Evolutionary conservation across 768 basidiomycete species (phyloP).

Genomic region (Agrocybe chaxingu): DNA sequence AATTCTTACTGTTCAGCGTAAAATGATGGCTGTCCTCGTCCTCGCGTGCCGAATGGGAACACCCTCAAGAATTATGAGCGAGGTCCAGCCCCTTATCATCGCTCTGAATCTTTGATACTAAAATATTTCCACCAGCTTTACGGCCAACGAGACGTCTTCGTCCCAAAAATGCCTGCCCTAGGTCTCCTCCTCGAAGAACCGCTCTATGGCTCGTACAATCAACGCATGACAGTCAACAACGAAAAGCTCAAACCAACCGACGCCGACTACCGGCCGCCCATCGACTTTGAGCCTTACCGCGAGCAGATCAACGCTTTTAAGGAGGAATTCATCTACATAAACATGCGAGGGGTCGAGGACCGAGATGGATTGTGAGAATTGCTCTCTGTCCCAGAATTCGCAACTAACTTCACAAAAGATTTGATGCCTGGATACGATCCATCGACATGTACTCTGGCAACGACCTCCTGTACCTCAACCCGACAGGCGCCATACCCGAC

Average conservation of each 20-base stretch:
- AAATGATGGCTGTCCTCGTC: constrained; percentile 93
- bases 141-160: constrained; percentile 69
- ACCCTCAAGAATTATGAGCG: constrained; percentile 70
- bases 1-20: constrained; percentile 58
- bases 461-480: constrained; percentile 78
- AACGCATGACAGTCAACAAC: constrained; percentile 45
- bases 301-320: constrained; percentile 81
- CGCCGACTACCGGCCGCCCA: constrained; percentile 63
- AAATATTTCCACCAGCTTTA: constrained; percentile 32
- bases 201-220: constrained; percentile 77
- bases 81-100: constrained; percentile 37
- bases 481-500: constrained; percentile 72
- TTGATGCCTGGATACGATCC: constrained; percentile 80
- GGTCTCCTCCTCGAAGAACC: constrained; percentile 90
- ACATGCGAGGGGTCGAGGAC: constrained; percentile 84
- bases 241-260: constrained; percentile 51
- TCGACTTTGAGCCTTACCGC: constrained; percentile 69
- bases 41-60: constrained; percentile 73
- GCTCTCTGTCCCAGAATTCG: neutral
- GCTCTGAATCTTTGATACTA: neutral
- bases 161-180: constrained; percentile 95
- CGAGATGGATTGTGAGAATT: constrained; percentile 64
- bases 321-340: constrained; percentile 78
- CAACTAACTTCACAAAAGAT: constrained; percentile 37
- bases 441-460: constrained; percentile 74